Percentiles rank a stretch among this genome's conserved stretches.
Evolutionary conservation across 2,329 filamentous ascomycete genomes (phyloP).

Genomic region (Daldinia eschscholtzii): DNA sequence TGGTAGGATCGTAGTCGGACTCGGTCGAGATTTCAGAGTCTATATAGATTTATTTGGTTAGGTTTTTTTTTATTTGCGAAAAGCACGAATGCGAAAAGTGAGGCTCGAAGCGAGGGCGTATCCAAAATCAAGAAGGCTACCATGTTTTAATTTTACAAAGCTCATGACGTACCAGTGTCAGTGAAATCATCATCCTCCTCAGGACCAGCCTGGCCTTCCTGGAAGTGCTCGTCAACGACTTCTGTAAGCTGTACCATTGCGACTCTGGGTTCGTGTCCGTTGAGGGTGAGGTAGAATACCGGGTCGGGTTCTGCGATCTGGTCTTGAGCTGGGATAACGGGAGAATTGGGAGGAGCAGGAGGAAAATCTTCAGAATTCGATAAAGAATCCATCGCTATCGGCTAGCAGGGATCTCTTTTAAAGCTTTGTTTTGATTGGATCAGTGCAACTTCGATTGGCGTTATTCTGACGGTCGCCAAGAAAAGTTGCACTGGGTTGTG

Average conservation of each 20-base stretch:
- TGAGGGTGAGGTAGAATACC: neutral
- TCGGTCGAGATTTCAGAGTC: conserved; percentile 89
- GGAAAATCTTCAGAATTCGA: conserved; percentile 23
- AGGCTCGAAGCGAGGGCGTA: neutral
- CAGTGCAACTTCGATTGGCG: neutral
- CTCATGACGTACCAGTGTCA: conserved; percentile 79
- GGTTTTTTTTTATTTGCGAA: neutral
- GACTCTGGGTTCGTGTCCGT: neutral
- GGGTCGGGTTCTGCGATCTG: neutral
- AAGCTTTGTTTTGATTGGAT: neutral
- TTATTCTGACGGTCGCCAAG: conserved; percentile 7
- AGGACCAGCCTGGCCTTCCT: conserved; percentile 74
- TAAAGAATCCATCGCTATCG: conserved; percentile 12
- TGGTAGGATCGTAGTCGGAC: conserved; percentile 72
- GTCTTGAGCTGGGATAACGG: conserved; percentile 3
- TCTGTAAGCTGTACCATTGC: conserved; percentile 95
- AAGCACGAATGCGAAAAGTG: neutral
- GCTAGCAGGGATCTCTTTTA: conserved; percentile 8
- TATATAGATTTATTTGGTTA: conserved; percentile 52
- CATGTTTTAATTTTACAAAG: no score
- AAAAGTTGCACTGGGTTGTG: neutral
- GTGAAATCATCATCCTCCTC: conserved; percentile 93
- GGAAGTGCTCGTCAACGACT: conserved; percentile 96
- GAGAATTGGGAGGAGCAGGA: conserved; percentile 22
- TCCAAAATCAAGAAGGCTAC: no score